phyloP scores from a whole-genome alignment of 78 protist species.

The Dictyostelium purpureum region DNA sequence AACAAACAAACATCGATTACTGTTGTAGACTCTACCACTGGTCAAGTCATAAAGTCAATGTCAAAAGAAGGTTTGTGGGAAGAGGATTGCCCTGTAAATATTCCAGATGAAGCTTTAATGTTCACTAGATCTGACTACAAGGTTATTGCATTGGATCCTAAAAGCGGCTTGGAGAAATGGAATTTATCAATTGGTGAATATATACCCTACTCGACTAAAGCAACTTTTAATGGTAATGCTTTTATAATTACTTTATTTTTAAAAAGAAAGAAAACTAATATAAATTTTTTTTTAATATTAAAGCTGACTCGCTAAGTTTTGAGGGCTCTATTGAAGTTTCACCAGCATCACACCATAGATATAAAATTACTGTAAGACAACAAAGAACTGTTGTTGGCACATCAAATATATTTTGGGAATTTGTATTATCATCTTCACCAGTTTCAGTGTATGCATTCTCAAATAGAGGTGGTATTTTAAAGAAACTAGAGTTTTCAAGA shows the following conservation, averaged over 20 bases:
- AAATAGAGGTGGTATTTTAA: not conserved
- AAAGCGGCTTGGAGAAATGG: conserved; percentile 46
- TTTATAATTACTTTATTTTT: not conserved
- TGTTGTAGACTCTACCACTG: conserved; percentile 17
- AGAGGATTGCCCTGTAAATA: conserved; percentile 20
- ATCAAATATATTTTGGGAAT: conserved; percentile 14
- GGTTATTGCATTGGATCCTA: conserved; percentile 44
- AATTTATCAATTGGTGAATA: conserved; percentile 60
- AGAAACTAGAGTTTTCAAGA: conserved; percentile 13
- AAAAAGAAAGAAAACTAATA: not conserved
- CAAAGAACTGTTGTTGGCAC: not conserved
- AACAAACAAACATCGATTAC: conserved; percentile 20
- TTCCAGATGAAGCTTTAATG: not conserved
- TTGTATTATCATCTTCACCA: conserved; percentile 21
- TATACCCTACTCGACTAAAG: conserved; percentile 14
- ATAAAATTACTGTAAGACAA: conserved; percentile 25
- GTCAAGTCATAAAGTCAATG: conserved; percentile 23
- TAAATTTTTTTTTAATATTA: no score
- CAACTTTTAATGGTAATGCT: not conserved
- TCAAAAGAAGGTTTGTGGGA: conserved; percentile 26
- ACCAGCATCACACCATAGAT: not conserved
- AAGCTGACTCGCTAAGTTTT: conserved; percentile 1
- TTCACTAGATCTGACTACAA: conserved; percentile 58
- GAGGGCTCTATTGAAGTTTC: conserved; percentile 36
- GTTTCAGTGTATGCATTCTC: conserved; percentile 37